phyloP scores from a whole-genome alignment of 768 basidiomycete genomes.

The Terana coerulea region DNA sequence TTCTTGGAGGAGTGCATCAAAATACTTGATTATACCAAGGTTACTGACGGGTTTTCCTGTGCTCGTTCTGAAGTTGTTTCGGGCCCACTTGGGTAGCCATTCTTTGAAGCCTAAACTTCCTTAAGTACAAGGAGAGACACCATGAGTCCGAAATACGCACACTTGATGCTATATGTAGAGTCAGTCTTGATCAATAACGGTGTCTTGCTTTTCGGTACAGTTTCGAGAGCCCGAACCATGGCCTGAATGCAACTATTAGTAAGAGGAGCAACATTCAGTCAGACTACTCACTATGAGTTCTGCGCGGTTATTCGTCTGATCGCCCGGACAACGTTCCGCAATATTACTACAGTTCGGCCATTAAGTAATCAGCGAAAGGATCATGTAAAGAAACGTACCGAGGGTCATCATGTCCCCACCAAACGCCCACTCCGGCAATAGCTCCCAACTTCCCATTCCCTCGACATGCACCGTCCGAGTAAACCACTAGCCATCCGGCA shows the following conservation, averaged over 20 bases:
- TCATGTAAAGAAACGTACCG: slow-evolving; percentile 37
- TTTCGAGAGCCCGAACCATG: slow-evolving; percentile 78
- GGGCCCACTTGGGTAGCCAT: slow-evolving; percentile 70
- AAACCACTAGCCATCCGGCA: slow-evolving; percentile 50
- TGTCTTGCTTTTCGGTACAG: slow-evolving; percentile 48
- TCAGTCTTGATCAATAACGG: slow-evolving; percentile 80
- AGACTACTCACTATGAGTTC: slow-evolving; percentile 69
- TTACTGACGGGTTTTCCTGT: slow-evolving; percentile 68
- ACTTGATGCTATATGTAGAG: slow-evolving; percentile 79
- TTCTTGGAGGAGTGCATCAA: slow-evolving; percentile 55
- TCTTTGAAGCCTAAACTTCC: slow-evolving; percentile 51
- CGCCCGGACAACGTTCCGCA: slow-evolving; percentile 77
- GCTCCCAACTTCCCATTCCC: slow-evolving; percentile 71
- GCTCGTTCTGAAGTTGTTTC: slow-evolving; percentile 45
- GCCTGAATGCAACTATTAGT: slow-evolving; percentile 47
- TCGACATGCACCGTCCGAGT: slow-evolving; percentile 84
- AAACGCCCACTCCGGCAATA: slow-evolving; percentile 75
- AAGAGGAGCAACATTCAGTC: slow-evolving; percentile 1
- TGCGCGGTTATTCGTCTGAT: slow-evolving; percentile 85
- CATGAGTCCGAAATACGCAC: slow-evolving; percentile 36
- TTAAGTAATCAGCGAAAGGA: neutral
- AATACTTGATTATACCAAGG: slow-evolving; percentile 61
- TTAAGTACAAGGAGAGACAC: slow-evolving; percentile 11
- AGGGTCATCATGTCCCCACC: slow-evolving; percentile 72
- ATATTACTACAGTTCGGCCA: slow-evolving; percentile 53